Evolutionary conservation across 371 early-diverging fungal species (phyloP).

Genomic region (Mortierella sp.): DNA sequence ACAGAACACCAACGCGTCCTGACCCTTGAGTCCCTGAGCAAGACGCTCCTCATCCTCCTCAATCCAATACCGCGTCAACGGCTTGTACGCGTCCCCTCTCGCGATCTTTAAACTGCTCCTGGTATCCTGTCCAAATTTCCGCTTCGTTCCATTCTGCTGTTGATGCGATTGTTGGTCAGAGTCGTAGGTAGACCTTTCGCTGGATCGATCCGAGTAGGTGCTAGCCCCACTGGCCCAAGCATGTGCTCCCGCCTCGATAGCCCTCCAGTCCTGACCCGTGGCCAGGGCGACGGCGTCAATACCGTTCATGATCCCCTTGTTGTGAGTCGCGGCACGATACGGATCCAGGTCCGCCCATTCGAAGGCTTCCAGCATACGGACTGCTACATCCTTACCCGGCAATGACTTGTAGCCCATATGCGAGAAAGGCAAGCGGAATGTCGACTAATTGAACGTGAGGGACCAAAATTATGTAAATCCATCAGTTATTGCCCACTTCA

Average conservation of each 20-base stretch:
- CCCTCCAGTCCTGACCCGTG: slow-evolving; percentile 83
- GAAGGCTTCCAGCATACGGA: slow-evolving; percentile 71
- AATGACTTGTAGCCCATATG: slow-evolving; percentile 70
- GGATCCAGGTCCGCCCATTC: slow-evolving; percentile 78
- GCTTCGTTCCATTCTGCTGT: slow-evolving; percentile 8
- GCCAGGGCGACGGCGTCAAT: slow-evolving; percentile 81
- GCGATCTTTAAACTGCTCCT: slow-evolving; percentile 8
- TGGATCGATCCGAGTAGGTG: slow-evolving; percentile 34
- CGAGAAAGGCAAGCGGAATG: slow-evolving; percentile 69
- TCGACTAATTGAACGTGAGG: slow-evolving; percentile 49
- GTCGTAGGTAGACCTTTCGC: neutral
- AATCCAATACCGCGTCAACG: slow-evolving; percentile 76
- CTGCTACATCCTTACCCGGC: slow-evolving; percentile 67
- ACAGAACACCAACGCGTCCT: slow-evolving; percentile 61
- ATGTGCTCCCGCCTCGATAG: slow-evolving; percentile 78
- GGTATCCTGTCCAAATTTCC: slow-evolving; percentile 10
- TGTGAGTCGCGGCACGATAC: slow-evolving; percentile 77
- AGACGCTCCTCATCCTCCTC: slow-evolving; percentile 60
- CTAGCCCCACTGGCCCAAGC: slow-evolving; percentile 69
- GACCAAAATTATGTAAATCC: neutral
- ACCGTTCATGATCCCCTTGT: slow-evolving; percentile 85
- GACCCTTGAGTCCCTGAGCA: slow-evolving; percentile 26
- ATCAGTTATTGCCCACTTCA: neutral
- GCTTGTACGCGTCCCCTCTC: slow-evolving; percentile 60
- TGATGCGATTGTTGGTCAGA: neutral